Evolutionary conservation across 495 filamentous ascomycete species (phyloP), one percentile per base, ranked within the genome.

Genomic region (Talaromyces adpressus): DNA sequence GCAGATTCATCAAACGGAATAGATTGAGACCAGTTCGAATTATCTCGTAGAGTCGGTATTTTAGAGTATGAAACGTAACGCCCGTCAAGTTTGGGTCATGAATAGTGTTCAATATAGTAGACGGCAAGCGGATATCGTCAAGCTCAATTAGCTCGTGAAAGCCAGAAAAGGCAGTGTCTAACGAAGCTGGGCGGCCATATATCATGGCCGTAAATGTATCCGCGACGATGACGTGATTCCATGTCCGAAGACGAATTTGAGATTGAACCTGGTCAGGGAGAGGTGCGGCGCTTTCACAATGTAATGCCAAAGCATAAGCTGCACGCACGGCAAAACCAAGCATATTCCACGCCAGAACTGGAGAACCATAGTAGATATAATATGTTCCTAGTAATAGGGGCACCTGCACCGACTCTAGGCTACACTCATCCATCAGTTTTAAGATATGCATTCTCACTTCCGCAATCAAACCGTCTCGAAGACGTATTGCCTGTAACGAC

Each of bases 391-490:
- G 61, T 7, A 79, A 47, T 6, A 71, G 62, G 62, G 72, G 76
- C 0, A 73, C 70, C 53, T 79, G 76, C 0, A 71, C 75, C 0
- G 69, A 64, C 58, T 74, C 71, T 2, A 79, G 58, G 6, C 72
- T 70, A 0, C 54, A 66, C 11, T 72, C 64, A 62, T 71, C 71
- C 23, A 77, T 61, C 0, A 30, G 36, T 0, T 62, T 57, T n/a
- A 66, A 29, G 18, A 68, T 56, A 27, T 63, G 52, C n/a, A 39
- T 14, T 30, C 32, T 20, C 22, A 66, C 57, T 36, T 54, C 25
- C 36, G 49, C 51, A 16, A 65, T 54, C 30, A 57, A 29, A 57
- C 14, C 23, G n/a, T 57, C 53, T 27, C 53, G 53, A 9, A 57
- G 53, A 4, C 12, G 25, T 11, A 32, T 29, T 14, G 53, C 53